phyloP scores from a whole-genome alignment of 352 stramenopile species.

The Phytopythium helicoides region DNA sequence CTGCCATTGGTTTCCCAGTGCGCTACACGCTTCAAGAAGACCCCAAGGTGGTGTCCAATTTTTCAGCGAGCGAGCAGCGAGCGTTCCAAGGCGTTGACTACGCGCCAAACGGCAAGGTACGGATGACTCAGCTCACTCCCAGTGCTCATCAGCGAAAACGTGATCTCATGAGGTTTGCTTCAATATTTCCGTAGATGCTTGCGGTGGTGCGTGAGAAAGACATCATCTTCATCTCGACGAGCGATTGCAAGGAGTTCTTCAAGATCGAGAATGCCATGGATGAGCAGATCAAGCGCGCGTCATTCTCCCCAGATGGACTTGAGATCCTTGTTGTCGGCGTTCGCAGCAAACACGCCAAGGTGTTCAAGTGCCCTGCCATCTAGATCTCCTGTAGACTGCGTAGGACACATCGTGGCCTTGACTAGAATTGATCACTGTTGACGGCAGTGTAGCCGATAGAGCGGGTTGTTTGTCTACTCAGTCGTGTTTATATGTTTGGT shows the following conservation, averaged over 20 bases:
- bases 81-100: slow-evolving; percentile 62
- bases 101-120: slow-evolving; percentile 65
- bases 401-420: slow-evolving; percentile 7
- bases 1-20: slow-evolving; percentile 25
- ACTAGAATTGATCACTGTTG: background rate
- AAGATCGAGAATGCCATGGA: slow-evolving; percentile 59
- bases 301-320: slow-evolving; percentile 52
- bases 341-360: slow-evolving; percentile 61
- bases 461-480: slow-evolving; percentile 13
- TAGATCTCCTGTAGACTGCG: slow-evolving; percentile 14
- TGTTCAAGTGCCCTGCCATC: slow-evolving; percentile 53
- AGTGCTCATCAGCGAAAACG: too few relatives aligned
- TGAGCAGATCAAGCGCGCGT: slow-evolving; percentile 57
- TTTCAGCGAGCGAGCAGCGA: slow-evolving; percentile 51
- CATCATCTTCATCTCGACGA: slow-evolving; percentile 58
- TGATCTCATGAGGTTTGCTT: background rate
- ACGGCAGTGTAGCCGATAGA: slow-evolving; percentile 11
- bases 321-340: slow-evolving; percentile 72
- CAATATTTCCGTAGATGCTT: slow-evolving; percentile 35
- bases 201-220: slow-evolving; percentile 48
- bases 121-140: background rate
- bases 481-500: slow-evolving; percentile 4
- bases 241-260: slow-evolving; percentile 44
- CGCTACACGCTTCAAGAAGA: slow-evolving; percentile 79
- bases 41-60: slow-evolving; percentile 62